These are phyloP conservation scores for Gynochthodes officinalis DNA, from an alignment of 257 asterid genomes.

Conservation along the genomic window DNA sequence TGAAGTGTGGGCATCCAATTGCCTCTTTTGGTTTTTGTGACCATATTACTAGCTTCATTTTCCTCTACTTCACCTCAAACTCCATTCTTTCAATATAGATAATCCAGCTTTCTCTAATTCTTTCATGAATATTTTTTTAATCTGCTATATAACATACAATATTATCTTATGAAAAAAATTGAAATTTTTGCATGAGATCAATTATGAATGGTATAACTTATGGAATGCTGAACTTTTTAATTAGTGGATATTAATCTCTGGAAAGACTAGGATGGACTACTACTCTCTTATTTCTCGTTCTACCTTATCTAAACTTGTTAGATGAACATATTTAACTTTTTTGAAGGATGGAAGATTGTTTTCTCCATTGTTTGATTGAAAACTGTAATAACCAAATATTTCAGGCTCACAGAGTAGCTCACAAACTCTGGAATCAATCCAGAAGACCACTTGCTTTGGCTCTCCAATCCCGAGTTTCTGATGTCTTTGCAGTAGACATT, in stretches of 20 bases:
- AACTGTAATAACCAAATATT: too few species aligned
- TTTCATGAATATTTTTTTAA: too few species aligned
- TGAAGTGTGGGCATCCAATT: too few species aligned
- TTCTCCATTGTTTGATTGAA: not conserved
- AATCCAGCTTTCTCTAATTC: too few species aligned
- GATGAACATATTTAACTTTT: not conserved
- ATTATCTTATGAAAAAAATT: not conserved
- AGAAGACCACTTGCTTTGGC: slow-evolving; percentile 40
- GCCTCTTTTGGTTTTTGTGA: not conserved
- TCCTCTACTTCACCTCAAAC: not conserved
- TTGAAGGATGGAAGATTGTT: too few species aligned
- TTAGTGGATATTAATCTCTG: not conserved
- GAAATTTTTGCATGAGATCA: not conserved
- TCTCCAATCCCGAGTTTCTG: slow-evolving; percentile 41
- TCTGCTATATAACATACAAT: not conserved
- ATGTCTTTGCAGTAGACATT: slow-evolving; percentile 44
- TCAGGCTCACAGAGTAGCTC: slow-evolving; percentile 44
- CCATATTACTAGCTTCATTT: not conserved
- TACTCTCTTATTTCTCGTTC: not conserved
- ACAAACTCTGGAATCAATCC: slow-evolving; percentile 40
- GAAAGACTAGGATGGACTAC: not conserved
- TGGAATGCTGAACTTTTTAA: not conserved
- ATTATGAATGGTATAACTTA: not conserved
- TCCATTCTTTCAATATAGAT: not conserved
- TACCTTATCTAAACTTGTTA: not conserved